Evolutionary conservation across 1,139 yeast genomes (phyloP).

Genomic region (Suhomyces bokatorum): DNA sequence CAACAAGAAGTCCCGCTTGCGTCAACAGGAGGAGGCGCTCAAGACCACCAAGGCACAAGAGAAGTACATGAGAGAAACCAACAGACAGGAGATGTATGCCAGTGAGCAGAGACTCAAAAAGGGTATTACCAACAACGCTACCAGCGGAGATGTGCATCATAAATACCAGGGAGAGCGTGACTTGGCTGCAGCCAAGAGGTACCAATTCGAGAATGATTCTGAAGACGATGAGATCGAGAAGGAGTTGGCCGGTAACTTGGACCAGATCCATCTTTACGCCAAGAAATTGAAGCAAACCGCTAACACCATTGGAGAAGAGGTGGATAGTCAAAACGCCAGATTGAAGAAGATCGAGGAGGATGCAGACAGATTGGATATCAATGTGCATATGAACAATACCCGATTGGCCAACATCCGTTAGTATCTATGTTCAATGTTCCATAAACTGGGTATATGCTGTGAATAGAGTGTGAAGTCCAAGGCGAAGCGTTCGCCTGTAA

Average conservation of each 20-base stretch:
- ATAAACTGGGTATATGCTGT: no score
- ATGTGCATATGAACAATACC: slow-evolving; percentile 51
- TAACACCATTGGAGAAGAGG: slow-evolving; percentile 48
- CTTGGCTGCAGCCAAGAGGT: slow-evolving; percentile 48
- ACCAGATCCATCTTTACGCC: slow-evolving; percentile 50
- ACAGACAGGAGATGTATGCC: slow-evolving; percentile 45
- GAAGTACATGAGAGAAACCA: slow-evolving; percentile 47
- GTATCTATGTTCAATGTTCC: not conserved
- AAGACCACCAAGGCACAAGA: slow-evolving; percentile 67
- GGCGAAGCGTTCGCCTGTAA: no score
- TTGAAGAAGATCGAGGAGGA: slow-evolving; percentile 55
- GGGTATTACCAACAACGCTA: slow-evolving; percentile 42
- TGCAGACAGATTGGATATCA: slow-evolving; percentile 56
- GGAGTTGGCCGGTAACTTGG: slow-evolving; percentile 54
- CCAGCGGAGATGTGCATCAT: slow-evolving; percentile 41
- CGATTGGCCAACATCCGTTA: slow-evolving; percentile 46
- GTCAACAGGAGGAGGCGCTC: slow-evolving; percentile 72
- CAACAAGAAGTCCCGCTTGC: slow-evolving; percentile 73
- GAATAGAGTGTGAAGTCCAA: no score
- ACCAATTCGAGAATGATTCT: slow-evolving; percentile 54
- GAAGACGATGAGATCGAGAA: slow-evolving; percentile 64
- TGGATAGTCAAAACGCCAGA: slow-evolving; percentile 50
- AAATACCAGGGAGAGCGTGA: slow-evolving; percentile 53
- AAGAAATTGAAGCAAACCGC: slow-evolving; percentile 47
- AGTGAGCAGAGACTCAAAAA: slow-evolving; percentile 48